Evolutionary conservation across 2,329 filamentous ascomycete genomes (phyloP).

Genomic region (Shiraia bambusicola): DNA sequence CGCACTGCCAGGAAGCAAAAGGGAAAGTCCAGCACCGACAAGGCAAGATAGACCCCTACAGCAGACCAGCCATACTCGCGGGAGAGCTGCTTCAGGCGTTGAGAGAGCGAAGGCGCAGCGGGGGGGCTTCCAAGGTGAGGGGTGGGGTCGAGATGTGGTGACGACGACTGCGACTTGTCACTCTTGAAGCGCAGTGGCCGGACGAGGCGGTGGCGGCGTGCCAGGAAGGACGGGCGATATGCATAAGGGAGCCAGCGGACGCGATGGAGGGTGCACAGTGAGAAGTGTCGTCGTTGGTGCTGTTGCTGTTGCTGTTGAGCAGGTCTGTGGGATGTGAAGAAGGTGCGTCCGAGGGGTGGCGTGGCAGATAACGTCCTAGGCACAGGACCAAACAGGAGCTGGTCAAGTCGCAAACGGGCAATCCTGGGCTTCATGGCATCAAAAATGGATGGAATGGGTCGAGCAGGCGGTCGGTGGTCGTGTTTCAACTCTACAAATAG

Average conservation of each 20-base stretch:
- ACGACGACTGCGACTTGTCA: conserved; percentile 19
- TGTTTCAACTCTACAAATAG: conserved; percentile 15
- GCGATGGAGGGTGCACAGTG: conserved; percentile 14
- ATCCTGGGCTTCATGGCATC: conserved; percentile 30
- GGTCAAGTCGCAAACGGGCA: conserved; percentile 25
- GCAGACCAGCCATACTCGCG: conserved; percentile 94
- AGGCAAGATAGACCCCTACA: conserved; percentile 80
- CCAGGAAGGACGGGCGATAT: conserved; percentile 20
- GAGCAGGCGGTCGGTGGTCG: conserved; percentile 7
- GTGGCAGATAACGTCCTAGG: conserved; percentile 13
- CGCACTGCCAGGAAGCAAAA: conserved; percentile 91
- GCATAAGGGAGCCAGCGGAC: conserved; percentile 18
- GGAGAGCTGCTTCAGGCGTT: conserved; percentile 77
- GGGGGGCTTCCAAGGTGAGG: conserved; percentile 45
- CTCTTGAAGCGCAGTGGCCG: conserved; percentile 44
- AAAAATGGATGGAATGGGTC: not conserved
- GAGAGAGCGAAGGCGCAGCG: conserved; percentile 59
- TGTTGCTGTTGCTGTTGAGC: conserved; percentile 12
- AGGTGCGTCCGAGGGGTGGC: conserved; percentile 25
- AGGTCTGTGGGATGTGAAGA: conserved; percentile 16
- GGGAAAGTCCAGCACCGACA: conserved; percentile 88
- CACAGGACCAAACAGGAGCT: conserved; percentile 22
- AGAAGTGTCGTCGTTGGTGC: conserved; percentile 9
- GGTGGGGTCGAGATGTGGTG: conserved; percentile 40
- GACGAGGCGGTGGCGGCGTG: conserved; percentile 33